These are phyloP conservation scores for Apostasia ramifera DNA, from an alignment of 106 monocot genomes.

Conservation along the genomic window DNA sequence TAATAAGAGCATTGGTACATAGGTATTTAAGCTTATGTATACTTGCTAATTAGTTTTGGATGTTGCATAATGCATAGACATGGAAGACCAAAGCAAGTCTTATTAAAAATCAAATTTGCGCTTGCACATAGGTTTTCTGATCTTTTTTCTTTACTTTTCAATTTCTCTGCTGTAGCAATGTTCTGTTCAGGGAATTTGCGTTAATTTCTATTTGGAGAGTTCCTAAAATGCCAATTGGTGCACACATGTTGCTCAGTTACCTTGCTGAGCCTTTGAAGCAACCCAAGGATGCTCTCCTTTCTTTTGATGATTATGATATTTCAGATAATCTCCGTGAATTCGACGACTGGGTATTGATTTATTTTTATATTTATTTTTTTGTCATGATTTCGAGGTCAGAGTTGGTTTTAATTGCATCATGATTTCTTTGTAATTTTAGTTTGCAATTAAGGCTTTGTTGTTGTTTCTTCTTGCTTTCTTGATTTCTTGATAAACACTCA, in stretches of 20 bases:
- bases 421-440: not conserved
- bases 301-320: slow-evolving; percentile 53
- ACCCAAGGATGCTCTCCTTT: slow-evolving; percentile 56
- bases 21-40: slow-evolving; percentile 33
- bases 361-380: slow-evolving; percentile 4
- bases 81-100: not conserved
- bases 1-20: slow-evolving; percentile 76
- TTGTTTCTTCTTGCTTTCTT: no score
- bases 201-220: slow-evolving; percentile 98
- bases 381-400: not conserved
- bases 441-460: no score
- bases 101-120: no score
- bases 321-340: slow-evolving; percentile 73
- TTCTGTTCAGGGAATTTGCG: slow-evolving; percentile 92
- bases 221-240: slow-evolving; percentile 90
- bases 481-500: not conserved
- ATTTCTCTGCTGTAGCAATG: slow-evolving; percentile 24
- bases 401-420: not conserved
- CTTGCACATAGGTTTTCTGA: not conserved
- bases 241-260: slow-evolving; percentile 85
- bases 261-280: slow-evolving; percentile 93
- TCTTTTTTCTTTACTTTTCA: not conserved
- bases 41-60: not conserved
- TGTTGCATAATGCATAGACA: not conserved
- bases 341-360: slow-evolving; percentile 89